A percentile compares a stretch with the other conserved stretches of the same genome.
Evolutionary conservation across 495 filamentous ascomycete species (phyloP).

Genomic region (Xylaria castorea): DNA sequence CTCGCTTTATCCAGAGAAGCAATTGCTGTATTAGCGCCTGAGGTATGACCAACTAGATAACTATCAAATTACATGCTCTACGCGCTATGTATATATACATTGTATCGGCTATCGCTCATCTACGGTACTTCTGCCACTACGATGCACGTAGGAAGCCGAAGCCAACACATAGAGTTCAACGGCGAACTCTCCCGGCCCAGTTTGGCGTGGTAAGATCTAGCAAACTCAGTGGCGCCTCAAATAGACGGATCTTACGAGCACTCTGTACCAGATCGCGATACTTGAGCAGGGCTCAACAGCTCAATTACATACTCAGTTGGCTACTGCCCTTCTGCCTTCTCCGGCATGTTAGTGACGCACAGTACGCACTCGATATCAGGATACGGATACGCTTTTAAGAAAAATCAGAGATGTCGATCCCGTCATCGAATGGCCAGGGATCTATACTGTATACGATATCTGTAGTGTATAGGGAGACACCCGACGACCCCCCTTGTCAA

Average conservation of each 20-base stretch:
- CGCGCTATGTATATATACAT: not conserved
- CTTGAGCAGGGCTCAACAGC: not conserved
- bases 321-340: not conserved
- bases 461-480: slow-evolving; percentile 19
- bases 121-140: not conserved
- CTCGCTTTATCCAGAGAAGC: not conserved
- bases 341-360: not conserved
- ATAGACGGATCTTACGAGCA: not conserved
- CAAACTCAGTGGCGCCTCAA: not conserved
- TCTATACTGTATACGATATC: slow-evolving; percentile 22
- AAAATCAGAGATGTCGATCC: slow-evolving; percentile 18
- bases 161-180: not conserved
- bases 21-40: not conserved
- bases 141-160: not conserved
- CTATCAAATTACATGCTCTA: not conserved
- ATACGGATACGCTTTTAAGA: slow-evolving; percentile 20
- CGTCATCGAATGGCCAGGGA: slow-evolving; percentile 15
- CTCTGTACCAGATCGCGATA: not conserved
- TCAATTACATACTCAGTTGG: not conserved
- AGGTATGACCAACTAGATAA: not conserved
- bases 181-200: not conserved
- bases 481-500: not conserved
- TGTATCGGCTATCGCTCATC: not conserved
- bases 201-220: not conserved
- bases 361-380: slow-evolving; percentile 9